Percentiles rank a stretch among this genome's conserved stretches.
phyloP scores from a whole-genome alignment of 345 rosid species.

The Arabidopsis arenosa region DNA sequence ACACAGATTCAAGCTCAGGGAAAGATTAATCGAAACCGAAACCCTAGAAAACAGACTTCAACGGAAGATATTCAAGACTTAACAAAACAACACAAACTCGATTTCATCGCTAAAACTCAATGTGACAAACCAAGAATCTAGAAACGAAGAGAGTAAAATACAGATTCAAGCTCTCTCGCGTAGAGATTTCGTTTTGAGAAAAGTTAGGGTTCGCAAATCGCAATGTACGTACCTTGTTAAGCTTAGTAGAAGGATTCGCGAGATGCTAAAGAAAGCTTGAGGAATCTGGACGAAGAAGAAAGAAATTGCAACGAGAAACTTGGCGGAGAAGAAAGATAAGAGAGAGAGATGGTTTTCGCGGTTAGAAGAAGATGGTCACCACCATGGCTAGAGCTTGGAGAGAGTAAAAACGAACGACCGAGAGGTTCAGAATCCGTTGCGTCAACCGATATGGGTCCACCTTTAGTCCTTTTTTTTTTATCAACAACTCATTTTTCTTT shows the following conservation, averaged over 20 bases:
- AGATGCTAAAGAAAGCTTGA: background rate
- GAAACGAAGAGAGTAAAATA: background rate
- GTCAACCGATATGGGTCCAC: slow-evolving; percentile 40
- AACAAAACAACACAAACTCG: slow-evolving; percentile 1
- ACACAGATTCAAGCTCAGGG: background rate
- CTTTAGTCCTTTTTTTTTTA: background rate
- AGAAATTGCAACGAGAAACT: background rate
- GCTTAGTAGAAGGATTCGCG: slow-evolving; percentile 16
- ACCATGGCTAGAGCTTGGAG: slow-evolving; percentile 38
- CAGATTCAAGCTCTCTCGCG: background rate
- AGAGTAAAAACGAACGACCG: slow-evolving; percentile 28
- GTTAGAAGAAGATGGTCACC: slow-evolving; percentile 31
- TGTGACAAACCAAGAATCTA: background rate
- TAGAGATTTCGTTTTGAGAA: background rate
- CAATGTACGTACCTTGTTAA: slow-evolving; percentile 44
- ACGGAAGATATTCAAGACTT: background rate
- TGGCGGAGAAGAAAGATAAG: slow-evolving; percentile 17
- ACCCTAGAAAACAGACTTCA: slow-evolving; percentile 26
- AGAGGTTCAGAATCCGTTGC: slow-evolving; percentile 44
- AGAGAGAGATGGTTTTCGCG: background rate
- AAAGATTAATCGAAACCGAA: slow-evolving; percentile 11
- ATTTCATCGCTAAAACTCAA: slow-evolving; percentile 9
- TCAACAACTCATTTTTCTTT: background rate
- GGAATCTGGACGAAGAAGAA: background rate
- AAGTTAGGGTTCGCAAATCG: slow-evolving; percentile 35